phyloP scores from a whole-genome alignment of 106 monocot genomes.

The Dactylorhiza incarnata region DNA sequence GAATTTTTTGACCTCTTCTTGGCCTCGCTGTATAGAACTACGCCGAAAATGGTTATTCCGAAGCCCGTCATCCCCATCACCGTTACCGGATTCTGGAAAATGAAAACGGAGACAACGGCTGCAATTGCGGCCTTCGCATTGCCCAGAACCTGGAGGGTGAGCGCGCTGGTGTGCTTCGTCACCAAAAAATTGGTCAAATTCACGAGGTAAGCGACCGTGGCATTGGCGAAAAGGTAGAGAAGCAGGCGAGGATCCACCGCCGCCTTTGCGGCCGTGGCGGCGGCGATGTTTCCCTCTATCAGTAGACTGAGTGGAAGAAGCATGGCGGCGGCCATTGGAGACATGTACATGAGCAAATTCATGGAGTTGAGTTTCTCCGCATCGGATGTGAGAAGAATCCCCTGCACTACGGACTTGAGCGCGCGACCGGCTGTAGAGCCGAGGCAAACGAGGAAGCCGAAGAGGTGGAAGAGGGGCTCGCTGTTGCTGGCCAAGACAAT shows the following conservation, averaged over 20 bases:
- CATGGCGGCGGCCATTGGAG: constrained; percentile 23
- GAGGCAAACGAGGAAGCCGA: constrained; percentile 34
- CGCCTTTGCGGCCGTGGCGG: constrained; percentile 11
- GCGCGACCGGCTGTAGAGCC: constrained; percentile 32
- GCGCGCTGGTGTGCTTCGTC: constrained; percentile 38
- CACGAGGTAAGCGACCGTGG: constrained; percentile 33
- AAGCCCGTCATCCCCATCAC: constrained; percentile 35
- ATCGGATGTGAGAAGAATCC: constrained; percentile 28
- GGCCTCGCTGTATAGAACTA: constrained; percentile 37
- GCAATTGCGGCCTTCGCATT: constrained; percentile 41
- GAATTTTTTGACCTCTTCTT: constrained; percentile 22
- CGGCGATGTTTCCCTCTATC: constrained; percentile 18
- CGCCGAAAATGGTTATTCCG: constrained; percentile 28
- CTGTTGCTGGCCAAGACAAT: constrained; percentile 39
- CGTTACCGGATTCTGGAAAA: constrained; percentile 33
- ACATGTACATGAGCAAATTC: constrained; percentile 42
- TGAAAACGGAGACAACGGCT: constrained; percentile 32
- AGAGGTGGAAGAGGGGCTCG: constrained; percentile 34
- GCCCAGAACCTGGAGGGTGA: constrained; percentile 37
- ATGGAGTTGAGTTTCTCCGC: constrained; percentile 36
- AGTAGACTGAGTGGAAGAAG: constrained; percentile 24
- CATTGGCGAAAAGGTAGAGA: constrained; percentile 21
- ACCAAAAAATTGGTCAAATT: constrained; percentile 39
- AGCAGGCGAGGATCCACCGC: constrained; percentile 16
- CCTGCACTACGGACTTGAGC: constrained; percentile 36